phyloP scores from a whole-genome alignment of 495 filamentous ascomycete species.

The Annulohypoxylon bovei region DNA sequence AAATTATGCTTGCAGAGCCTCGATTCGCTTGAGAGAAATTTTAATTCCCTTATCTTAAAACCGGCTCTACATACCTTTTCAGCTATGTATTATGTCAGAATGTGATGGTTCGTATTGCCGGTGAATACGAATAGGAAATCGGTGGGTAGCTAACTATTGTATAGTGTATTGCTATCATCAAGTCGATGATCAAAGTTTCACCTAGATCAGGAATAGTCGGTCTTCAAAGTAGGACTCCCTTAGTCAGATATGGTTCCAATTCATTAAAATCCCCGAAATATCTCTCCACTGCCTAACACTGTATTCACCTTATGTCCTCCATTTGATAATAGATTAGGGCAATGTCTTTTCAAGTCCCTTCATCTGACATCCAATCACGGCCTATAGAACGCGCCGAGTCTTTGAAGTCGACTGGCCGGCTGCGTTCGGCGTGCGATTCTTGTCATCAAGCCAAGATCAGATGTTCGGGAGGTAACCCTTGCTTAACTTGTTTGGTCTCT shows the following conservation, averaged over 20 bases:
- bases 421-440: slow-evolving; percentile 6
- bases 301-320: neutral
- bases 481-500: slow-evolving; percentile 1
- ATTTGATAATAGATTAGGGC: neutral
- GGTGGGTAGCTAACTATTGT: neutral
- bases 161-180: neutral
- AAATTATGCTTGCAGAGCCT: slow-evolving; percentile 8
- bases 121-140: neutral
- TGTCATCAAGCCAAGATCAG: slow-evolving; percentile 9
- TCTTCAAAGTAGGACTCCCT: neutral
- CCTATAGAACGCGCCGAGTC: neutral
- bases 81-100: neutral
- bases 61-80: neutral
- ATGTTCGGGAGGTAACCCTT: neutral
- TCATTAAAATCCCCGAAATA: neutral
- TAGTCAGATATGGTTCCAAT: neutral
- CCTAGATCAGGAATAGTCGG: neutral
- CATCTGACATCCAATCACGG: neutral
- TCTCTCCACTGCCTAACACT: neutral
- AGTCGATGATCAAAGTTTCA: neutral
- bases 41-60: slow-evolving; percentile 3
- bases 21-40: neutral
- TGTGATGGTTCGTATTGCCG: neutral
- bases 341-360: neutral
- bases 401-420: neutral